phyloP scores from a whole-genome alignment of 129 eudicot genomes.

The Centella asiatica region DNA sequence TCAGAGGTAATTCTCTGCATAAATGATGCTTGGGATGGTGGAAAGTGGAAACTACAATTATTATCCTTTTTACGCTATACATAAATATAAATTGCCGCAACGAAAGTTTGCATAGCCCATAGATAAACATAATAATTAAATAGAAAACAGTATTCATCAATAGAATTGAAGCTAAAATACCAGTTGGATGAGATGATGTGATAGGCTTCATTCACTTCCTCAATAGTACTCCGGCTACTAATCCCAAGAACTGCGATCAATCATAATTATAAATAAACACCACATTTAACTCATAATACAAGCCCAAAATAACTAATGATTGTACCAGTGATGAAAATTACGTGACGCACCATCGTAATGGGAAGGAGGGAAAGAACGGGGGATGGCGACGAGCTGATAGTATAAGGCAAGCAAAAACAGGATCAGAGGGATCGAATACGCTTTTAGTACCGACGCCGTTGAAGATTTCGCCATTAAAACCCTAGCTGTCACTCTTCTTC shows the following conservation, averaged over 20 bases:
- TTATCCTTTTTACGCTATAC: no score
- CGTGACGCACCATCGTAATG: slow-evolving; percentile 62
- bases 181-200: slow-evolving; percentile 42
- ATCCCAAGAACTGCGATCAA: slow-evolving; percentile 51
- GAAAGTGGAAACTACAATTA: no score
- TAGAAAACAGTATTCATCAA: not conserved
- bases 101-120: not conserved
- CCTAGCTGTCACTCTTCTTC: no score
- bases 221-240: slow-evolving; percentile 33
- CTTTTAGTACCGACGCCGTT: slow-evolving; percentile 26
- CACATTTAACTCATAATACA: not conserved
- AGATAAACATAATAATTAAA: not conserved
- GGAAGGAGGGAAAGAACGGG: slow-evolving; percentile 69
- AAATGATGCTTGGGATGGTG: no score
- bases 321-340: not conserved
- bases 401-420: slow-evolving; percentile 48
- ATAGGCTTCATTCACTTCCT: slow-evolving; percentile 60
- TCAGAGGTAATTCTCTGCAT: no score
- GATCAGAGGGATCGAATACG: slow-evolving; percentile 59
- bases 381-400: slow-evolving; percentile 75
- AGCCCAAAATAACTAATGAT: not conserved
- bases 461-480: slow-evolving; percentile 18
- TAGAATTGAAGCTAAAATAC: slow-evolving; percentile 20
- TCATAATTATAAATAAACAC: not conserved
- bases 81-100: no score